A percentile compares a stretch with the other conserved stretches of the same genome.
phyloP scores from a whole-genome alignment of 257 asterid species.

The Solanum chilense region DNA sequence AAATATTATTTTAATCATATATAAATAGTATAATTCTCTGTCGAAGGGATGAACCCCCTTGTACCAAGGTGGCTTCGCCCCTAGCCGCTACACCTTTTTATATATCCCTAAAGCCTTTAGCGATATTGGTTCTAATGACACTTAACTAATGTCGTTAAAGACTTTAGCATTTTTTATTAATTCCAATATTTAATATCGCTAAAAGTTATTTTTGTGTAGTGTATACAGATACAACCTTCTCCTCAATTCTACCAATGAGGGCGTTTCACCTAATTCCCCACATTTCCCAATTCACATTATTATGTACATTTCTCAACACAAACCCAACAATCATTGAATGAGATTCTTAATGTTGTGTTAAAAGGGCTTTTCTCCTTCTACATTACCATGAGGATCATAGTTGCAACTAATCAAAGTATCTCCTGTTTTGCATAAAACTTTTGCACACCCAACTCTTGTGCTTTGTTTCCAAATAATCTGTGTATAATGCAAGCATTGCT shows the following conservation, averaged over 20 bases:
- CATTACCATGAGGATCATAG: constrained; percentile 14
- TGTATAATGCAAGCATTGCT: constrained; percentile 11
- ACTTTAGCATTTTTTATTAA: no score
- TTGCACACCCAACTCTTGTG: constrained; percentile 4
- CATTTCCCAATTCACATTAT: neutral
- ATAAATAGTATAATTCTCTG: no score
- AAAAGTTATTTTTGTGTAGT: no score
- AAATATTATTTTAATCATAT: no score
- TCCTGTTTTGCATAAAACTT: constrained; percentile 5
- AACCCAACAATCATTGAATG: neutral
- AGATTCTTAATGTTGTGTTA: neutral
- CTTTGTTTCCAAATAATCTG: constrained; percentile 7
- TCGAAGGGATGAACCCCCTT: no score
- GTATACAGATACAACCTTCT: no score
- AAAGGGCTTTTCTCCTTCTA: constrained; percentile 4
- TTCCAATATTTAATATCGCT: no score
- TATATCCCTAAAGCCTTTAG: no score
- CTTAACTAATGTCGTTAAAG: no score
- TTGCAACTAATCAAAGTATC: constrained; percentile 5
- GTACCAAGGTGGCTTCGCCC: no score
- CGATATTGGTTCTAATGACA: no score
- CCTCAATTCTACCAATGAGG: neutral
- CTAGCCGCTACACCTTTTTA: no score
- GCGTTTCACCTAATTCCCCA: neutral
- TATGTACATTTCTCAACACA: neutral